Evolutionary conservation across 2,329 filamentous ascomycete species (phyloP), one percentile per base, ranked within the genome.

Genomic region (Chaetomium sp.): DNA sequence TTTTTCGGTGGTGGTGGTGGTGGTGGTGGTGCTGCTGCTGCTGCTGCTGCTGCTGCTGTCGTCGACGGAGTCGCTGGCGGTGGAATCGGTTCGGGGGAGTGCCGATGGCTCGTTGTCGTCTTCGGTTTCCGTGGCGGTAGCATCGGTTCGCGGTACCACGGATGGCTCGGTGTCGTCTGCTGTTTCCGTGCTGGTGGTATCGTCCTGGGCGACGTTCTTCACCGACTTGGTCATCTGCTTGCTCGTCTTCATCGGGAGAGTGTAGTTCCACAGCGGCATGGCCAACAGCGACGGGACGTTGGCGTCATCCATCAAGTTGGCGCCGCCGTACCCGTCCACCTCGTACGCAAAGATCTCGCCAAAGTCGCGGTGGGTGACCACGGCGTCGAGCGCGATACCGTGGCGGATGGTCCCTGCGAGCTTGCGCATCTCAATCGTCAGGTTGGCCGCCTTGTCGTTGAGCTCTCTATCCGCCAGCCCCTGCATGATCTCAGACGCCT

Each of bases 311-410:
- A 90, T 90, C 58, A 89, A 79, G 68, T 85, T 88, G 61, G 72
- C 81, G 70, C 78, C 86, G 51, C 90, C 90, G 70, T 88, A 92
- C 9, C 90, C 90, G 72, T 93, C 90, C 9, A 91, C 88, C 75
- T 93, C 90, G 73, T 87, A 93, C 0, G 90, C 90, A 71, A 90
- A 93, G 13, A 93, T 87, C n/a, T 85, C 78, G 54, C 87, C 87
- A 70, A 85, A 88, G 7, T 80, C 83, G 29, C 85, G 83, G 73
- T 89, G 59, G 38, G 65, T 71, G 3, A 91, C 85, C 1, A 95
- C 84, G 4, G 89, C 93, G 71, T 94, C 85, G 23, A 45, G 62
- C n/a, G 67, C 69, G 45, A 72, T 68, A 33, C 70, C 70, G 16
- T 50, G 21, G 12, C 70, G 83, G 65, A 96, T 91, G 10, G 85